Conservation (phyloP, 768 basidiomycete species). For the Amanita muscaria region DNA sequence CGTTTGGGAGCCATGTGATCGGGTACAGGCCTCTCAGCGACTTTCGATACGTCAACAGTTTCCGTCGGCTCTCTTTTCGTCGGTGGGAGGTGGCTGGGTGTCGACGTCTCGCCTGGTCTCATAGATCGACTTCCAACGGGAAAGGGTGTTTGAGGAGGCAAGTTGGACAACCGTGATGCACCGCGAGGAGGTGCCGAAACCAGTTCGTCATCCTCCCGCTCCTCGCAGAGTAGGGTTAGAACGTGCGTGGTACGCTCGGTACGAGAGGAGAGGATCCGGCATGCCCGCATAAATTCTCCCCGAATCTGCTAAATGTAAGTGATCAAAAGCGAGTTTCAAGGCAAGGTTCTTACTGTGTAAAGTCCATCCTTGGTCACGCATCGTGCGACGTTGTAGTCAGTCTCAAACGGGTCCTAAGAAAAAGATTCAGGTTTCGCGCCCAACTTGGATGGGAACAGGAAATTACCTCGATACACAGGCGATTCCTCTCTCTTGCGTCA, state of each 20-base stretch:
- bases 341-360: conserved; percentile 56
- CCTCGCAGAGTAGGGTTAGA: conserved; percentile 86
- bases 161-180: conserved; percentile 33
- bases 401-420: conserved; percentile 87
- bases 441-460: neutral
- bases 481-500: conserved; percentile 79
- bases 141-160: conserved; percentile 66
- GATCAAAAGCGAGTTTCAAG: neutral
- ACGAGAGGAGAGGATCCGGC: conserved; percentile 69
- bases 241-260: conserved; percentile 77
- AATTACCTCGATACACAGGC: conserved; percentile 87
- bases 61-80: conserved; percentile 39
- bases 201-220: conserved; percentile 65
- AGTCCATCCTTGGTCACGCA: conserved; percentile 96
- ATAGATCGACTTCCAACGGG: conserved; percentile 55
- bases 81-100: conserved; percentile 46
- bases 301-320: conserved; percentile 69
- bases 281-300: conserved; percentile 96
- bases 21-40: conserved; percentile 37
- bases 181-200: conserved; percentile 39
- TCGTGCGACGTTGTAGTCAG: conserved; percentile 92
- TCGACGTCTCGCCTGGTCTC: conserved; percentile 32
- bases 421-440: neutral
- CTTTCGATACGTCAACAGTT: conserved; percentile 23
- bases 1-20: conserved; percentile 79